Evolutionary conservation across 2,329 filamentous ascomycete genomes (phyloP).

Genomic region (Colletotrichum viniferum): DNA sequence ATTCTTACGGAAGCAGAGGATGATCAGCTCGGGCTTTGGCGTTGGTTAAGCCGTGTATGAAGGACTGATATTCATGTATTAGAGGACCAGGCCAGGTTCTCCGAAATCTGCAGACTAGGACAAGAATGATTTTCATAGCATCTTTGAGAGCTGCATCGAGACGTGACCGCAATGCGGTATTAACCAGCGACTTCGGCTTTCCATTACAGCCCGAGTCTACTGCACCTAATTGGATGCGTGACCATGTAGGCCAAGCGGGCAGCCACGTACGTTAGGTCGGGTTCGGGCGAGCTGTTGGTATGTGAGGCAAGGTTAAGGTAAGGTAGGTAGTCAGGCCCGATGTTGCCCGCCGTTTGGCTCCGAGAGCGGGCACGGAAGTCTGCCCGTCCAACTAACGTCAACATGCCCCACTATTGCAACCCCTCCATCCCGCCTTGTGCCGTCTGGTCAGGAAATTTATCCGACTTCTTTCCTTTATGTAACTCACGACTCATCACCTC

Average conservation of each 20-base stretch:
- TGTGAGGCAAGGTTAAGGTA: background rate
- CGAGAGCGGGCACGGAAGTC: conserved; percentile 9
- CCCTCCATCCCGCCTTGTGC: background rate
- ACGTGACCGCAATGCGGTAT: background rate
- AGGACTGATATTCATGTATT: background rate
- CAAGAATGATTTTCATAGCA: background rate
- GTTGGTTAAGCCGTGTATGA: conserved; percentile 7
- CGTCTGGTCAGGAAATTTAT: background rate
- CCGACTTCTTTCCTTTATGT: background rate
- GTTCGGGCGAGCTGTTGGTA: background rate
- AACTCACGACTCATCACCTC: conserved; percentile 4
- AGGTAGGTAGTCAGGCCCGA: background rate
- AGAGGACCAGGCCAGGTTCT: background rate
- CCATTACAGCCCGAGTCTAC: background rate
- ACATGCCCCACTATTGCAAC: conserved; percentile 16
- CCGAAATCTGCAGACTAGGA: conserved; percentile 2
- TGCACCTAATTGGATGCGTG: background rate
- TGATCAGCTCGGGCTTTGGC: background rate
- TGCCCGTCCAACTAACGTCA: conserved; percentile 13
- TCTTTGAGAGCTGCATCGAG: background rate
- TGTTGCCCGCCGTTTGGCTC: conserved; percentile 8
- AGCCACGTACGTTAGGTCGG: background rate
- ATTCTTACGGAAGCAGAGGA: background rate
- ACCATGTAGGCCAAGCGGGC: background rate
- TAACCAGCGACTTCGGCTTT: background rate